These are phyloP conservation scores for Leccinum variicolor DNA, from an alignment of 768 basidiomycete genomes.

Conservation along the genomic window DNA sequence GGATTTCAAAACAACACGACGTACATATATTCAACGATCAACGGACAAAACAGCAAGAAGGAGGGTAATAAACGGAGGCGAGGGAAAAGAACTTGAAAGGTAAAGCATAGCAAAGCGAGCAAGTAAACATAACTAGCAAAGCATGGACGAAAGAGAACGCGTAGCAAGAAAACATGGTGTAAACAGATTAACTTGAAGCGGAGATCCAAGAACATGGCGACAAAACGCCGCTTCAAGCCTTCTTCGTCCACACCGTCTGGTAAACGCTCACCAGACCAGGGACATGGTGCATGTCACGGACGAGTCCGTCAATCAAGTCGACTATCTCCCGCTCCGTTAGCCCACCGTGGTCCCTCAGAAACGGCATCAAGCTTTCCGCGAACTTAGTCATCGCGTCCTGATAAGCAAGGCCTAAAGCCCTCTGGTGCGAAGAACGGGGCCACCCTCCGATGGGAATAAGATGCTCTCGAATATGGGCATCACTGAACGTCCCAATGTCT, in stretches of 20 bases:
- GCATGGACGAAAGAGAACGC: not conserved
- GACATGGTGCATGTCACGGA: constrained; percentile 44
- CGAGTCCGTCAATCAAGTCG: constrained; percentile 38
- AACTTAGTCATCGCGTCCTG: constrained; percentile 40
- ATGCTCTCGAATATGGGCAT: constrained; percentile 33
- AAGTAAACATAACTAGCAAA: not conserved
- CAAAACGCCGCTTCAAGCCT: constrained; percentile 13
- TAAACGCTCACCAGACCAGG: constrained; percentile 48
- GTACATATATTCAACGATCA: not conserved
- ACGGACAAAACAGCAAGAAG: not conserved
- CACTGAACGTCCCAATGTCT: constrained; percentile 38
- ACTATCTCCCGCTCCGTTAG: constrained; percentile 35
- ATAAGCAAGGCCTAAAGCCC: constrained; percentile 40
- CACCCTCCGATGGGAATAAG: constrained; percentile 59
- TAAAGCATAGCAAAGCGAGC: not conserved
- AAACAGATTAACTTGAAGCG: not conserved
- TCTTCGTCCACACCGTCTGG: constrained; percentile 47
- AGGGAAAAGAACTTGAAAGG: no score
- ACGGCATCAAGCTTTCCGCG: constrained; percentile 45
- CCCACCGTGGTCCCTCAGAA: constrained; percentile 42
- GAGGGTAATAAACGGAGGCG: not conserved
- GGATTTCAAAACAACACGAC: not conserved
- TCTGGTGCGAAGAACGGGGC: constrained; percentile 36
- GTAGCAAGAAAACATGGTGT: not conserved
- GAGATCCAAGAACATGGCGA: not conserved